Evolutionary conservation across 2,329 filamentous ascomycete species (phyloP), one percentile per base, ranked within the genome.

Genomic region (Neofusicoccum umdonicola): DNA sequence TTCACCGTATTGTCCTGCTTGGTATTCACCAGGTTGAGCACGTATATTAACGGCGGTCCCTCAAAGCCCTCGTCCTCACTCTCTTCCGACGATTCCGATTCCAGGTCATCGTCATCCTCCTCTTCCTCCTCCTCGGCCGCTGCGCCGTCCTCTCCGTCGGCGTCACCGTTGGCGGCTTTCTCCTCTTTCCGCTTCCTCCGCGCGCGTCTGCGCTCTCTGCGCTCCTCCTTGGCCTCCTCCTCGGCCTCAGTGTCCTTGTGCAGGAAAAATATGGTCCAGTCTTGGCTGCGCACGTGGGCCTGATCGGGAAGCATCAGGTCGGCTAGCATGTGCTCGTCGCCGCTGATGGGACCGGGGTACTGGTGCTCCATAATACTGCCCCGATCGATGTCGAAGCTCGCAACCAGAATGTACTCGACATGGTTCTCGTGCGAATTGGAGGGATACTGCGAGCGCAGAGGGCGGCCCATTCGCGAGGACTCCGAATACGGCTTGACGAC

Each of bases 191-290:
- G 69, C 60, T 87, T 83, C 54, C 79, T 83, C 68, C 82, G 82
- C 66, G 81, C 81, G 67, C 81, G 82, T 64, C 86, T 82, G 71
- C 84, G 80, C 69, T 83, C 85, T 81, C 70, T 82, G 82, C 71
- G 83, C 80, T 85, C 88, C 44, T 82, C 82, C 63, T 81, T 82
- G 66, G 83, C 82, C 70, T 92, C 90, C 66, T 96, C 93, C 65
- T 94, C 91, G 66, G 90, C 88, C 66, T 88, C 93, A 3, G 89
- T 91, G 76, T 99, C 95, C 77, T 98, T 98, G 80, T 99, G 95
- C 64, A 99, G 77, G 76, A 99, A 99, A 81, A 99, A 99, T 63
- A 98, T 97, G 47, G 95, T 99, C 95, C 95, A 99, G 77, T 99
- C 95, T 79, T 98, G 93, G 73, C 91, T 94, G 44, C 95, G 87